Evolutionary conservation across 75 land plant genomes (phyloP).

Genomic region (Larix kaempferi): DNA sequence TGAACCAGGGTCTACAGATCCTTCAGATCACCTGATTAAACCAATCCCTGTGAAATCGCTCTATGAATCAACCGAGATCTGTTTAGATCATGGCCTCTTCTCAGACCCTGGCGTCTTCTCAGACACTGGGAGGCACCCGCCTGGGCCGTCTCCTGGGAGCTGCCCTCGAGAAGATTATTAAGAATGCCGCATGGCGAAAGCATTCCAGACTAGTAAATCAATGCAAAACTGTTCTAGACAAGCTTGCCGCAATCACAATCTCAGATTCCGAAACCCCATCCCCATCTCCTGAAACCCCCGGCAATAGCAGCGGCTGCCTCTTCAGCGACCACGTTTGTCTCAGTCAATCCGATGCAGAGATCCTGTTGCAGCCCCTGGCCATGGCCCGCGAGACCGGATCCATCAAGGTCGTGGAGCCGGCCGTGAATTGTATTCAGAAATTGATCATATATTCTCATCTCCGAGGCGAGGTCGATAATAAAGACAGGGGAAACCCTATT

Average conservation of each 20-base stretch:
- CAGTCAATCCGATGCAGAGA: conserved; percentile 35
- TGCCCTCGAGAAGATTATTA: conserved; percentile 71
- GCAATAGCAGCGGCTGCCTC: conserved; percentile 10
- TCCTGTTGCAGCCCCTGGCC: conserved; percentile 35
- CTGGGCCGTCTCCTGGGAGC: conserved; percentile 57
- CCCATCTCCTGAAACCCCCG: conserved; percentile 12
- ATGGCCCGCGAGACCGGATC: conserved; percentile 51
- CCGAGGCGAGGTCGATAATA: conserved; percentile 30
- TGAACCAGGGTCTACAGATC: too few species aligned
- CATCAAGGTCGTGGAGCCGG: conserved; percentile 60
- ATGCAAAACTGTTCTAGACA: conserved; percentile 68
- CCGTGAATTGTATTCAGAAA: conserved; percentile 50
- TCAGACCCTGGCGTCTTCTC: conserved; percentile 41
- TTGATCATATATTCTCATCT: conserved; percentile 41
- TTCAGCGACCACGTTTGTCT: conserved; percentile 9
- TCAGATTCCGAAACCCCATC: conserved; percentile 21
- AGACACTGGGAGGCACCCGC: conserved; percentile 58
- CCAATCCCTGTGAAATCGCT: too few species aligned
- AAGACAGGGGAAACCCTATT: not conserved
- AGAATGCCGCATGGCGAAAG: conserved; percentile 81
- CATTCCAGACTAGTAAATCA: conserved; percentile 60
- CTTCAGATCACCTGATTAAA: too few species aligned
- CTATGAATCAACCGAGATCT: not conserved
- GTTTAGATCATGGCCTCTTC: conserved; percentile 23
- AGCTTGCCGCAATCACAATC: conserved; percentile 1